Base-by-base conservation (phyloP, 2,329 filamentous ascomycete genomes). In the Herpomyces periplanetae region DNA sequence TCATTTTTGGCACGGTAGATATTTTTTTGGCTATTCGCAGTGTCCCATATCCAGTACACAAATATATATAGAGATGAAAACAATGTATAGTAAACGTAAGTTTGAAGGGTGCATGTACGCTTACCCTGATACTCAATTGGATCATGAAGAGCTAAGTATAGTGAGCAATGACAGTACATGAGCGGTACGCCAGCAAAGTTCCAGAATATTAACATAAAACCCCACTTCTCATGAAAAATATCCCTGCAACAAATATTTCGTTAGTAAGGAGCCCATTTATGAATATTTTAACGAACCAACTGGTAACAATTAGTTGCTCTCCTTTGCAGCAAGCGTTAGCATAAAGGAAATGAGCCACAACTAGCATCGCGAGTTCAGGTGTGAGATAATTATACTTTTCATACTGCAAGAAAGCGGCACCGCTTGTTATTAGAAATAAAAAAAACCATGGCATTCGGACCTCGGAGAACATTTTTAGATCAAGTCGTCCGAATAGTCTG, bases 171-270 rank as follows among this genome's bases (percentile, higher is more conserved):
- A 44, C 69, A 85, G 49, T 87, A 87, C 21, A 59, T 71, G 20
- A 87, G 49, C 7, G 71, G 71, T 11, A 87, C 71, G 28, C 71
- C 71, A 17, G 71, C 69, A 35, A 87, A 47, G 41, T 87, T 87
- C 71, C 71, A 87, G 53, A 87, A 87, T 38, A 84, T 84, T 28
- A 87, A 53, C 71, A 87, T 87, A 46, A 87, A 87, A 20, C 71
- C 71, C 55, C 66, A 73, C 43, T 87, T 87, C 47, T 87, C 71
- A 31, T 69, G 75, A 46, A 84, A 85, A 62, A 87, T 85, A 32
- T 87, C 71, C 62, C 51, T 55, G 20, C n/a, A 11, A 4, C 4
- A 20, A 21, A 11, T 22, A 8, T 26, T 19, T 28, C 21, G 18
- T 2, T 13, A 17, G 13, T 12, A 5, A 4, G 9, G 3, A 8